phyloP scores from a whole-genome alignment of 495 filamentous ascomycete genomes.

The Hypoxylon rickii region DNA sequence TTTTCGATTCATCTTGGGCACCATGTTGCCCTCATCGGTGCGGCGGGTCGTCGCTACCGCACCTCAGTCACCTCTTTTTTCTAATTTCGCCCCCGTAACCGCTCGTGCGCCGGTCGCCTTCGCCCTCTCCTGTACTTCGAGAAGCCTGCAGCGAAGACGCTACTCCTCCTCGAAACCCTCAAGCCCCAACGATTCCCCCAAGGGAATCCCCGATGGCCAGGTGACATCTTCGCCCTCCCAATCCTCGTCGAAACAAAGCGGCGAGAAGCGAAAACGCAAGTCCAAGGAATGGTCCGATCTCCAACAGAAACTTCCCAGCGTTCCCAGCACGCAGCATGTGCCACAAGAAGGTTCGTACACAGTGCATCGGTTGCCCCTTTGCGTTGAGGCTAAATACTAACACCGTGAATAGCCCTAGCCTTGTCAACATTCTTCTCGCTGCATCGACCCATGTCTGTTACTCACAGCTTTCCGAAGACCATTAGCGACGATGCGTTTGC shows the following conservation, averaged over 20 bases:
- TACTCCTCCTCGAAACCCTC: conserved; percentile 64
- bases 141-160: conserved; percentile 48
- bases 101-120: conserved; percentile 43
- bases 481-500: conserved; percentile 76
- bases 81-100: conserved; percentile 42
- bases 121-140: conserved; percentile 44
- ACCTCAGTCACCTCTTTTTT: conserved; percentile 47
- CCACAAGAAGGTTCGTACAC: conserved; percentile 67
- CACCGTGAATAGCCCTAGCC: conserved; percentile 67
- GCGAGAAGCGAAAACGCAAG: conserved; percentile 55
- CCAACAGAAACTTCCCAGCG: conserved; percentile 68
- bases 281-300: conserved; percentile 42
- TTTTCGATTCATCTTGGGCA: too few relatives aligned
- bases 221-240: conserved; percentile 45
- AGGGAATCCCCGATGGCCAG: conserved; percentile 48
- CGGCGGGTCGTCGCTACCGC: conserved; percentile 51
- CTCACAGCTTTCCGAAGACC: conserved; percentile 72
- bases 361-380: not conserved
- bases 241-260: conserved; percentile 43
- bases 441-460: conserved; percentile 91
- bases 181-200: conserved; percentile 56
- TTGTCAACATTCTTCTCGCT: conserved; percentile 94
- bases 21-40: conserved; percentile 58
- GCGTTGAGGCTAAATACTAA: conserved; percentile 8
- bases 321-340: conserved; percentile 81